Evolutionary conservation across 371 early-diverging fungal species (phyloP).

Genomic region (Haplosporangium sp.): DNA sequence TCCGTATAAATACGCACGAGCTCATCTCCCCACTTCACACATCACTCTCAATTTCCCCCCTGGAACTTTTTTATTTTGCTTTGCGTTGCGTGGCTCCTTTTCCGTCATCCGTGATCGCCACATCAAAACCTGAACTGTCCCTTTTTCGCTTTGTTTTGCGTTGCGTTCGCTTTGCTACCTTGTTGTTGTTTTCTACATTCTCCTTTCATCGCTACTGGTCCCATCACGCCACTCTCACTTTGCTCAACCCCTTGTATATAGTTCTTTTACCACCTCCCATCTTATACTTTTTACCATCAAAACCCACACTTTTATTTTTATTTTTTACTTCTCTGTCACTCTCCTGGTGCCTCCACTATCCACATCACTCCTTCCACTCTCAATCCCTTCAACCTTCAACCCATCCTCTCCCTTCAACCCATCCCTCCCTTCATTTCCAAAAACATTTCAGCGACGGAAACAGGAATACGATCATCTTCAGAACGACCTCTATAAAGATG

Average conservation of each 20-base stretch:
- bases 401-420: background rate
- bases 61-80: background rate
- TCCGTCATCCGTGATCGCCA: background rate
- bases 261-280: background rate
- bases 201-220: background rate
- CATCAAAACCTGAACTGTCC: background rate
- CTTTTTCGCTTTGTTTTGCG: background rate
- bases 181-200: background rate
- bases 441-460: background rate
- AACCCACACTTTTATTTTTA: background rate
- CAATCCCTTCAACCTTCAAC: background rate
- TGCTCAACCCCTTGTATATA: background rate
- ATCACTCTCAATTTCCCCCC: background rate
- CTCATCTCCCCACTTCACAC: too few relatives aligned
- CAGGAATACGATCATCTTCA: background rate
- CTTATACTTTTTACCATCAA: background rate
- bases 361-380: background rate
- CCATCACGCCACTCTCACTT: conserved; percentile 3
- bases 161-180: background rate
- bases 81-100: too few relatives aligned
- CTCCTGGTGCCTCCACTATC: background rate
- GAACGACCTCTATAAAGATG: conserved; percentile 8
- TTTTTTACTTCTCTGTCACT: background rate
- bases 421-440: background rate
- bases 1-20: too few relatives aligned